These are phyloP conservation scores for Phytophthora meadii DNA, from an alignment of 352 stramenopile species.

Conservation along the genomic window DNA sequence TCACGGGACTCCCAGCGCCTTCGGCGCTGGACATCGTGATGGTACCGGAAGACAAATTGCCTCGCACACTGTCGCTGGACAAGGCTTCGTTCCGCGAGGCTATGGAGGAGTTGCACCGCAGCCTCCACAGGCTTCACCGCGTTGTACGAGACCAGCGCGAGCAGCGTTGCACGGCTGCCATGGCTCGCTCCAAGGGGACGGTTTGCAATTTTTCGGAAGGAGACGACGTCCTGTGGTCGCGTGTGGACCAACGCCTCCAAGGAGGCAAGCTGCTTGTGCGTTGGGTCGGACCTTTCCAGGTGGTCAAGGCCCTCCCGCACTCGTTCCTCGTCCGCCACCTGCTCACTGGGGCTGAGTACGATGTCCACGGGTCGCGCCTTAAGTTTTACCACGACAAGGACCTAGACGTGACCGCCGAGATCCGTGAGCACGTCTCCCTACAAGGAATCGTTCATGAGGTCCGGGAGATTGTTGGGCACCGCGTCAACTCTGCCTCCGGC, in stretches of 20 bases:
- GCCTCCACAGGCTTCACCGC: neutral
- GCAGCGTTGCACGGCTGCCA: neutral
- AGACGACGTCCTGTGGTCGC: slow-evolving; percentile 15
- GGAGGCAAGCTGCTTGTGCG: slow-evolving; percentile 10
- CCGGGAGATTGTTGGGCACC: neutral
- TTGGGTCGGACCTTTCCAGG: slow-evolving; percentile 15
- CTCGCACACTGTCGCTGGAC: neutral
- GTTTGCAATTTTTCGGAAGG: slow-evolving; percentile 22
- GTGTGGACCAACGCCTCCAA: slow-evolving; percentile 11
- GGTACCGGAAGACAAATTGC: neutral
- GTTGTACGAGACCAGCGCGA: neutral
- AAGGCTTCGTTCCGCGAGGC: neutral
- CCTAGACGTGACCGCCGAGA: slow-evolving; percentile 12
- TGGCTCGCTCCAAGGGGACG: slow-evolving; percentile 15
- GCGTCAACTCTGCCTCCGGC: slow-evolving; percentile 1
- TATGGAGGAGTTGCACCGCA: neutral
- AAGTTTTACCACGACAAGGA: neutral
- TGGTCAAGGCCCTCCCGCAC: slow-evolving; percentile 9
- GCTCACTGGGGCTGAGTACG: slow-evolving; percentile 12
- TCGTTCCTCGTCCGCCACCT: slow-evolving; percentile 25
- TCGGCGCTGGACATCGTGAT: slow-evolving; percentile 3
- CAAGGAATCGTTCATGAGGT: slow-evolving; percentile 17
- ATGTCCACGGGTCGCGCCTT: too few species aligned
- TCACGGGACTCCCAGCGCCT: neutral
- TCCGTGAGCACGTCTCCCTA: slow-evolving; percentile 12